Evolutionary conservation across 2,329 filamentous ascomycete species (phyloP).

Genomic region (Saccharata proteae): DNA sequence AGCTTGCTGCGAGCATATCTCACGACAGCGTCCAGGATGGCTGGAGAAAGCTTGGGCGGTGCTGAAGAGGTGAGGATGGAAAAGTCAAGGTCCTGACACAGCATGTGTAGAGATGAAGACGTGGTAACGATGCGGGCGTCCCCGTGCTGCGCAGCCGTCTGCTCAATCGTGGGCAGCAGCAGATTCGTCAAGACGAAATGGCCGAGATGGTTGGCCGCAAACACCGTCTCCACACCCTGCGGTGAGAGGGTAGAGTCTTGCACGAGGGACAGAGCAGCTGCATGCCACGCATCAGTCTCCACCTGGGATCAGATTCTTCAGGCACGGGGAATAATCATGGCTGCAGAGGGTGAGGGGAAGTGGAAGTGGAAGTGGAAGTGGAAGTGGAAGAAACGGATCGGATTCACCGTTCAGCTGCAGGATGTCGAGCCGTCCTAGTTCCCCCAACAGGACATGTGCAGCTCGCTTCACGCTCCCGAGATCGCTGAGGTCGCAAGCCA

Average conservation of each 20-base stretch:
- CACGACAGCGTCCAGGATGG: constrained; percentile 16
- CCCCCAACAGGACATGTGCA: constrained; percentile 12
- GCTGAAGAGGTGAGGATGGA: constrained; percentile 14
- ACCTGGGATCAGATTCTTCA: no score
- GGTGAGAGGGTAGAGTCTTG: constrained; percentile 15
- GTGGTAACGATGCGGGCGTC: constrained; percentile 11
- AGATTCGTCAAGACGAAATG: constrained; percentile 12
- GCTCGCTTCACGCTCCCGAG: constrained; percentile 14
- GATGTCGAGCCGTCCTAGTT: constrained; percentile 18
- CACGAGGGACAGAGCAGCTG: constrained; percentile 12
- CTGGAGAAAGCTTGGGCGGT: constrained; percentile 12
- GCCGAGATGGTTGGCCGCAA: constrained; percentile 13
- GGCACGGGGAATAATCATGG: constrained; percentile 4
- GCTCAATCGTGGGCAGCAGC: constrained; percentile 9
- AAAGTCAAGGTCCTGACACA: constrained; percentile 17
- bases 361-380: constrained; percentile 1
- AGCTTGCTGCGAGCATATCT: constrained; percentile 23
- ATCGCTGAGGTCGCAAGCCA: constrained; percentile 21
- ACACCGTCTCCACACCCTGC: constrained; percentile 11
- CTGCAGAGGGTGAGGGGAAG: constrained; percentile 2
- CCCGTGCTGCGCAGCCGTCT: constrained; percentile 6
- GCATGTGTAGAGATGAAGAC: constrained; percentile 17
- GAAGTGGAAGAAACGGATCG: no score
- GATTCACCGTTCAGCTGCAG: constrained; percentile 14
- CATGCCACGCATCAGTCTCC: no score